Base-by-base conservation (phyloP, 805 yeast species). In the Ogataea pini region DNA sequence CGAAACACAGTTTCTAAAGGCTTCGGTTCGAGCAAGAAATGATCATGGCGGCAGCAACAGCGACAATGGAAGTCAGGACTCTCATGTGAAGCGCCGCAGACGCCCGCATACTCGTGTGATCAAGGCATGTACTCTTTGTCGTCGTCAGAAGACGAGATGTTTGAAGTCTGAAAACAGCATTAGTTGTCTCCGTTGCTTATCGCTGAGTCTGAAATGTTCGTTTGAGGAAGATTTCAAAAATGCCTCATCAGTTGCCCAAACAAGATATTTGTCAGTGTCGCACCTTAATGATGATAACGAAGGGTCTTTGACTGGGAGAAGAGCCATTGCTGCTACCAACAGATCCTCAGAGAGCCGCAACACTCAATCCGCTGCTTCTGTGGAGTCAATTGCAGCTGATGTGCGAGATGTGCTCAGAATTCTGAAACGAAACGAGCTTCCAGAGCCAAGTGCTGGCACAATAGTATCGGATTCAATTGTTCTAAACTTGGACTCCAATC, bases 181-280 rank as follows among this genome's bases (percentile, higher is more conserved):
- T 7, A 70, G 79, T 2, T 84, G 90, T 65, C 64, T 83, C 17
- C 65, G 89, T 18, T 85, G 90, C 58, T 65, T 71, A 1, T 79
- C 83, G 4, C 64, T 82, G 32, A 76, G 73, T 5, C 65, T 72
- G 25, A 65, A 61, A 18, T 85, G 90, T 56, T 78, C 83, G 7
- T 77, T 82, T 55, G 77, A 69, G 48, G 64, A 55, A 27, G 67
- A 61, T 17, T 50, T 44, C 17, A 36, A 24, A 38, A 18, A n/a
- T n/a, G n/a, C 33, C 25, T 31, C 48, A 1, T 9, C 9, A 3
- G 41, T 31, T 20, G 14, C 43, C 4, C 17, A 31, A 16, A 16
- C 18, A 14, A 31, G 34, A 7, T 4, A 8, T 8, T n/a, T 8
- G 17, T n/a, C 34, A 8, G 8, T n/a, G 3, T 3, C 34, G 8